A percentile compares a stretch with the other conserved stretches of the same genome.
phyloP scores from a whole-genome alignment of 106 monocot genomes.

The Narthecium ossifragum region DNA sequence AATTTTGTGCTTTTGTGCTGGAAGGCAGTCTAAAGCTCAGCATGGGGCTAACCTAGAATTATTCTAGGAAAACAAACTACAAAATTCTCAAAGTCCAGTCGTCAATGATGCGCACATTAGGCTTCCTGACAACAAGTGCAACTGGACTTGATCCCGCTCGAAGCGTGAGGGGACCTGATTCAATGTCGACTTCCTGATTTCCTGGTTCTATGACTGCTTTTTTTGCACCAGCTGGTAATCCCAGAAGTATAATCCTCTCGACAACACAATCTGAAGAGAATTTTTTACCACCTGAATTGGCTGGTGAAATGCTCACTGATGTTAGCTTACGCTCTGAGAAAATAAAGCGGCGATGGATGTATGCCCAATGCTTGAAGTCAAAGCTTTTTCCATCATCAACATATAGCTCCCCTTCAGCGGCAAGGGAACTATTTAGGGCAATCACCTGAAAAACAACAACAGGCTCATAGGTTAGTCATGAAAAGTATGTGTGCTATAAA shows the following conservation, averaged over 20 bases:
- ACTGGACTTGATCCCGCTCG: constrained; percentile 37
- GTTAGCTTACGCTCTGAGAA: constrained; percentile 65
- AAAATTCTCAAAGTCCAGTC: constrained; percentile 79
- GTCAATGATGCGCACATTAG: constrained; percentile 59
- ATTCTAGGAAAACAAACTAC: too few species aligned
- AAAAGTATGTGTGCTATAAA: too few species aligned
- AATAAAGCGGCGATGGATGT: constrained; percentile 79
- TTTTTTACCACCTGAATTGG: constrained; percentile 23
- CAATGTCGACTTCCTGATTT: constrained; percentile 55
- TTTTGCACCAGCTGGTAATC: constrained; percentile 42
- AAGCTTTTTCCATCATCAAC: constrained; percentile 93
- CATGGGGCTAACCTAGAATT: too few species aligned
- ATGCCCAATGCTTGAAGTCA: constrained; percentile 77
- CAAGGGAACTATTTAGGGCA: constrained; percentile 67
- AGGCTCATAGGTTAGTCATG: too few species aligned
- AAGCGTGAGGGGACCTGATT: constrained; percentile 72
- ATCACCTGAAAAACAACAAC: constrained; percentile 59
- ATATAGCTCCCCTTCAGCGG: constrained; percentile 96
- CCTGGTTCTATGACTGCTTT: constrained; percentile 64
- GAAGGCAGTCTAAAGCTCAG: too few species aligned
- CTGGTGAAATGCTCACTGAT: constrained; percentile 30
- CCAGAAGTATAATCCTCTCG: constrained; percentile 79
- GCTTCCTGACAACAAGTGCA: constrained; percentile 71
- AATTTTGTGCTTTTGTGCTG: too few species aligned
- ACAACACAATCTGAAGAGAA: constrained; percentile 57